Base-by-base conservation (phyloP, 306 rosid genomes). In the Quercus alba region DNA sequence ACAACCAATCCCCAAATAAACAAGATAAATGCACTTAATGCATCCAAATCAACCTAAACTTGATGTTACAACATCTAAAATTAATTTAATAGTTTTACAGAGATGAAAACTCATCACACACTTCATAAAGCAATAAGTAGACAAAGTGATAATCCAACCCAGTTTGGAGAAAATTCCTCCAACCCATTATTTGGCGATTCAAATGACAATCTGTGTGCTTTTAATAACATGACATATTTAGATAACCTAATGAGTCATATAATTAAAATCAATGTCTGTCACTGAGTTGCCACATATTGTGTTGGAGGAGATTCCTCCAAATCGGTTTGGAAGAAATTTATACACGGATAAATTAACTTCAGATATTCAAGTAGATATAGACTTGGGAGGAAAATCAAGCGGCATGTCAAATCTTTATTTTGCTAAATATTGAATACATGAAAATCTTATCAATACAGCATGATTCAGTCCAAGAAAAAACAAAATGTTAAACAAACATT, bases 341-440 rank as follows among this genome's bases (percentile, higher is more conserved):
- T 49, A 5, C 64, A 51, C 0, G 30, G 59, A 56, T 70, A 28
- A 56, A 20, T 23, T 9, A 56, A 62, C 33, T 54, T 21, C 69
- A 63, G 52, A 73, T 55, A 17, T 71, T 68, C 88, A 21, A 6
- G 25, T 72, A 26, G 46, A 64, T 2, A 41, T 2, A 41, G 78
- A 38, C 33, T 21, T 25, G 7, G 31, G 70, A 44, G 64, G 63
- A 76, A 61, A 82, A 89, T 46, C 46, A 82, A 86, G 64, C 63
- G 6, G 58, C 75, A 51, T 84, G 74, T 61, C 82, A 77, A 75
- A 69, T 83, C 69, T 78, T 91, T 91, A 89, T 89, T 91, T 64
- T 61, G 78, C 85, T 17, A 72, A 68, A 86, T 73, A 57, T 77
- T 79, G 82, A 75, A 58, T 77, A 78, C 54, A 33, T 2, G 63